Percentiles rank a stretch among this genome's conserved stretches.
Evolutionary conservation across 345 rosid species (phyloP).

Genomic region (Hypericum perforatum): DNA sequence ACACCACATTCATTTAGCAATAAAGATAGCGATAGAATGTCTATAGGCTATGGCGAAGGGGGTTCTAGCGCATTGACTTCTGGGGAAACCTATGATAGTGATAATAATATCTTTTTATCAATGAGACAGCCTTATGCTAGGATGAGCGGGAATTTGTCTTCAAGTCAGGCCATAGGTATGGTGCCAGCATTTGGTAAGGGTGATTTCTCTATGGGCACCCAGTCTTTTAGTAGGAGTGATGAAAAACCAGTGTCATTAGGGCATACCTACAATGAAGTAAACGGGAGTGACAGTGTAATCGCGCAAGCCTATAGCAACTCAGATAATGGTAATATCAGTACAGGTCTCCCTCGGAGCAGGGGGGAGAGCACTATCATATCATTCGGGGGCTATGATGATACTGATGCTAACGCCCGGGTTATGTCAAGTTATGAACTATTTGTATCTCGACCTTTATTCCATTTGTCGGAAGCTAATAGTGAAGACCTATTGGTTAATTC

Average conservation of each 20-base stretch:
- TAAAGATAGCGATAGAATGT: constrained; percentile 15
- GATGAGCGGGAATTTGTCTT: constrained; percentile 22
- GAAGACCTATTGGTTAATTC: constrained; percentile 21
- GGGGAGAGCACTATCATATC: constrained; percentile 60
- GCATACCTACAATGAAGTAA: constrained; percentile 32
- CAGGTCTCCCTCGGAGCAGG: constrained; percentile 25
- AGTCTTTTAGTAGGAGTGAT: constrained; percentile 33
- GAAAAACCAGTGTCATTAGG: constrained; percentile 34
- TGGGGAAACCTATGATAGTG: constrained; percentile 30
- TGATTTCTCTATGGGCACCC: constrained; percentile 35
- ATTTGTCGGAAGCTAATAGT: constrained; percentile 15
- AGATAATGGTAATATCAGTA: constrained; percentile 19
- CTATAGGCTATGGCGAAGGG: constrained; percentile 13
- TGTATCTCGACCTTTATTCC: constrained; percentile 31
- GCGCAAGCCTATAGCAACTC: constrained; percentile 22
- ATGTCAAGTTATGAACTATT: constrained; percentile 36
- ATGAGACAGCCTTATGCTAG: constrained; percentile 33
- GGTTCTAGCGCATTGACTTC: constrained; percentile 18
- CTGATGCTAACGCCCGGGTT: constrained; percentile 30
- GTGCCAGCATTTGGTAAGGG: constrained; percentile 30
- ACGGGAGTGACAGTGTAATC: constrained; percentile 13
- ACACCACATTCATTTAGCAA: constrained; percentile 9
- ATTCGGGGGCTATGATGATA: constrained; percentile 53
- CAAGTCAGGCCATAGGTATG: constrained; percentile 28
- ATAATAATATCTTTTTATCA: constrained; percentile 32